Evolutionary conservation across 2,329 filamentous ascomycete genomes (phyloP).

Genomic region (Ceratocystiopsis sp.): DNA sequence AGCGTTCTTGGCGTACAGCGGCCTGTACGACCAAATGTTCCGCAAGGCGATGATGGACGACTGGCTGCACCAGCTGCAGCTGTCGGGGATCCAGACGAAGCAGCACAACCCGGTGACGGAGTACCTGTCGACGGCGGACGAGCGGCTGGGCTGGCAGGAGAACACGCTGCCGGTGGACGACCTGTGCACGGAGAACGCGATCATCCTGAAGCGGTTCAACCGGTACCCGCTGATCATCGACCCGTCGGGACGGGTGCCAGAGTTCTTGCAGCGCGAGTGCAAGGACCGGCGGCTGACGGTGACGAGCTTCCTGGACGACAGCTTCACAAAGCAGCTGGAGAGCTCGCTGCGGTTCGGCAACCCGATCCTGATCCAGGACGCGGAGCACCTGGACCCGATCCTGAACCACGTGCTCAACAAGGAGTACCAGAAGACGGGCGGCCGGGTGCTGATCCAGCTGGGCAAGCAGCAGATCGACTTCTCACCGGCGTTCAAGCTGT

Average conservation of each 20-base stretch:
- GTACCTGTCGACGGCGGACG: conserved; percentile 90
- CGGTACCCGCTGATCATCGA: conserved; percentile 97
- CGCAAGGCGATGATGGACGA: conserved; percentile 95
- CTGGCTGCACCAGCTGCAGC: conserved; percentile 82
- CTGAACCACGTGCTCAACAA: conserved; percentile 98
- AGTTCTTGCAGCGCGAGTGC: conserved; percentile 90
- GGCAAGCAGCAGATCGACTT: conserved; percentile 99
- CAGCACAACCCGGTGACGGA: conserved; percentile 87
- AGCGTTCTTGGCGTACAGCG: conserved; percentile 90
- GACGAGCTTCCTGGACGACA: conserved; percentile 94
- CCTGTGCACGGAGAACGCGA: conserved; percentile 95
- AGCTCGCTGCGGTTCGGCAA: conserved; percentile 95
- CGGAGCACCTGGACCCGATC: conserved; percentile 90
- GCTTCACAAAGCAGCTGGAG: conserved; percentile 94
- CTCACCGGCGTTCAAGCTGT: conserved; percentile 89
- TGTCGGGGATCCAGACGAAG: conserved; percentile 91
- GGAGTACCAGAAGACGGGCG: conserved; percentile 96
- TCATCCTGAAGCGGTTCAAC: conserved; percentile 95
- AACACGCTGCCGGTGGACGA: conserved; percentile 90
- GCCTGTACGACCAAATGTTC: conserved; percentile 96
- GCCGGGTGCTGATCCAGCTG: conserved; percentile 92
- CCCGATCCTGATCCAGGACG: conserved; percentile 95
- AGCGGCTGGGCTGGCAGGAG: conserved; percentile 87
- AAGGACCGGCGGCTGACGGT: conserved; percentile 74
- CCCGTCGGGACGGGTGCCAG: conserved; percentile 82